Conservation (phyloP, 768 basidiomycete species). For the Gelatoporia subvermispora region DNA sequence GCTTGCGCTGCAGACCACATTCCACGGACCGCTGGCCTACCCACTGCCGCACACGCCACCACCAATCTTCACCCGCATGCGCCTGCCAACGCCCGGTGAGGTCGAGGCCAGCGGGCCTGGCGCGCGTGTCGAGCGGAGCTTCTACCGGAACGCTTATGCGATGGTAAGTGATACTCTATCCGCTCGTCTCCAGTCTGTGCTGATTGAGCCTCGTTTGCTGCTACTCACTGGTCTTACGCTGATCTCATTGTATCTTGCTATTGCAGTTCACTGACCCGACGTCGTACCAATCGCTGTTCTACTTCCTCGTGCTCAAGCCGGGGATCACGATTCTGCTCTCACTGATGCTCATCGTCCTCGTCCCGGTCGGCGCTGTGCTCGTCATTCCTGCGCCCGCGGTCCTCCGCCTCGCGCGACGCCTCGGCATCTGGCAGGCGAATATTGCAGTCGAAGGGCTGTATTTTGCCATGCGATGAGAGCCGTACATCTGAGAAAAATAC, state of each 20-base stretch:
- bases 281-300: conserved; percentile 82
- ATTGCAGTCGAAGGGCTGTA: conserved; percentile 71
- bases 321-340: conserved; percentile 67
- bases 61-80: conserved; percentile 69
- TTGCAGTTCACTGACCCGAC: conserved; percentile 73
- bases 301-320: conserved; percentile 85
- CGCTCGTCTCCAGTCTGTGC: conserved; percentile 3
- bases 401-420: conserved; percentile 54
- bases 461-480: conserved; percentile 33
- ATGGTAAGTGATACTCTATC: conserved; percentile 45
- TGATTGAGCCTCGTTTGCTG: too few relatives aligned
- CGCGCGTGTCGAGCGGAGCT: conserved; percentile 48
- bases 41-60: conserved; percentile 60
- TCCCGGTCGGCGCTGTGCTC: conserved; percentile 53
- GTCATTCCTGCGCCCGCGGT: conserved; percentile 66
- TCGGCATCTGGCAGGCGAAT: conserved; percentile 83
- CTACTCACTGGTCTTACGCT: neutral
- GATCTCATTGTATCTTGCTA: neutral
- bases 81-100: conserved; percentile 44
- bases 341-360: conserved; percentile 47
- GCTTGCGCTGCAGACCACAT: conserved; percentile 64
- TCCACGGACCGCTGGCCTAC: conserved; percentile 64
- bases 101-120: conserved; percentile 39
- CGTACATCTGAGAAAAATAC: too few relatives aligned
- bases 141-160: conserved; percentile 77